A percentile compares a stretch with the other conserved stretches of the same genome.
Conservation (phyloP, 331 rosid genomes). For the Prunus yedoensis region DNA sequence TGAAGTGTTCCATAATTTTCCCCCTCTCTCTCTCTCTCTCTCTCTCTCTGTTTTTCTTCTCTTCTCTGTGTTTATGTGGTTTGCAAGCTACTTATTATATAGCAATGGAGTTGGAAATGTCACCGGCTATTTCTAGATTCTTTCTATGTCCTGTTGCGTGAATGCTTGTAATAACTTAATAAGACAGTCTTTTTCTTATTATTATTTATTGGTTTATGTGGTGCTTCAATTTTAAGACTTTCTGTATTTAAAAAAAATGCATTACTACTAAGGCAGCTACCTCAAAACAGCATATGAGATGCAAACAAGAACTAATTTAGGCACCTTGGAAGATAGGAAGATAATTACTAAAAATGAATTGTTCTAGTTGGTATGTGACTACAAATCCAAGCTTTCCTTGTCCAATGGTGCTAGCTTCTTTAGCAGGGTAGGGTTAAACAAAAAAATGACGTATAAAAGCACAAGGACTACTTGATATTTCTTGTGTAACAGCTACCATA, state of each 20-base stretch:
- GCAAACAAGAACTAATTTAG: not conserved
- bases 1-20: slow-evolving; percentile 45
- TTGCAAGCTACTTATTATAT: not conserved
- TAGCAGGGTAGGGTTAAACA: no score
- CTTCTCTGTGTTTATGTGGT: slow-evolving; percentile 17
- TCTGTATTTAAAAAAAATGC: not conserved
- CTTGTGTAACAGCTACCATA: not conserved
- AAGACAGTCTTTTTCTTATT: not conserved
- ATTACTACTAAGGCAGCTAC: not conserved
- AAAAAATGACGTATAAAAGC: not conserved
- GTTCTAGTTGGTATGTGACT: no score
- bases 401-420: no score
- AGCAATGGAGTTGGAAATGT: not conserved
- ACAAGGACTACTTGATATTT: not conserved
- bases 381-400: no score
- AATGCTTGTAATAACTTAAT: not conserved
- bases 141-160: not conserved
- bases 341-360: no score
- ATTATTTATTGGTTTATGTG: not conserved
- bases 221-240: not conserved
- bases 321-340: no score
- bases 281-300: not conserved
- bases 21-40: slow-evolving; percentile 14
- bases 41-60: slow-evolving; percentile 10
- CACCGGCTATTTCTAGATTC: not conserved